Conservation (phyloP, 1,139 yeast species). For the Geotrichum fermentans region DNA sequence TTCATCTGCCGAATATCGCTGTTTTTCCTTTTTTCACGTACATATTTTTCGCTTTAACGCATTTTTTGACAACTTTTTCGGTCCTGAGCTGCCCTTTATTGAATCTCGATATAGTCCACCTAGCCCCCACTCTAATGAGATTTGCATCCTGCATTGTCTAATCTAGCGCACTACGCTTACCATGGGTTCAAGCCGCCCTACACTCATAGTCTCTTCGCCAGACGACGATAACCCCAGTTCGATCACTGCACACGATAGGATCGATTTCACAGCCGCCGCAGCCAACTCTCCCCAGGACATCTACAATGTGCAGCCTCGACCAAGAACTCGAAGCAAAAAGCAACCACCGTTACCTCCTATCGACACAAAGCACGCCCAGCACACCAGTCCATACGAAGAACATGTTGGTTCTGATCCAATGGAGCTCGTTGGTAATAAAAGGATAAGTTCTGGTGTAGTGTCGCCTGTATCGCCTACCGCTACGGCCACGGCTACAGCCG, state of each 20-base stretch:
- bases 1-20: no score
- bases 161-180: not conserved
- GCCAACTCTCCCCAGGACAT: no score
- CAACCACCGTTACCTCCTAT: slow-evolving; percentile 4
- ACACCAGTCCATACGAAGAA: not conserved
- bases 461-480: slow-evolving; percentile 8
- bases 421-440: not conserved
- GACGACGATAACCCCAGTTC: slow-evolving; percentile 1
- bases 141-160: not conserved
- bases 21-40: no score
- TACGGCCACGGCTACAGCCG: slow-evolving; percentile 26
- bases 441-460: slow-evolving; percentile 4
- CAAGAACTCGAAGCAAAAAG: not conserved
- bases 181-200: slow-evolving; percentile 5
- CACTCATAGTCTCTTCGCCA: not conserved
- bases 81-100: no score
- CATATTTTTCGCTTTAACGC: no score
- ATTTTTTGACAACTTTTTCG: no score
- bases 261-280: no score
- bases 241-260: no score
- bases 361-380: slow-evolving; percentile 4
- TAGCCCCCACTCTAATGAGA: slow-evolving; percentile 2
- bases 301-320: not conserved
- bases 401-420: not conserved
- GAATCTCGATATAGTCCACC: no score